Evolutionary conservation across 495 filamentous ascomycete genomes (phyloP), one percentile per base, ranked within the genome.

Genomic region (Neurospora sp.): DNA sequence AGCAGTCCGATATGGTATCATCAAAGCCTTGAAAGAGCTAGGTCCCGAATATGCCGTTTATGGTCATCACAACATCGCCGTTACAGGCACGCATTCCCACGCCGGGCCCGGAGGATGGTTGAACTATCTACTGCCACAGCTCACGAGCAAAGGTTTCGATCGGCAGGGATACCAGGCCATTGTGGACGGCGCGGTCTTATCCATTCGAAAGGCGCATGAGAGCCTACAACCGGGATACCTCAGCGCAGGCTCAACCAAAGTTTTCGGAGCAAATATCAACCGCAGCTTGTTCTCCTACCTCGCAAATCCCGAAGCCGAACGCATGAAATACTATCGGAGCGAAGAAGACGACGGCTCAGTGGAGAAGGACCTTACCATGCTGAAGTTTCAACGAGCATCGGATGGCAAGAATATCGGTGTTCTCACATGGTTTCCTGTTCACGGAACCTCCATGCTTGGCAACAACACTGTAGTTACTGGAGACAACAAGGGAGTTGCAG

Each of bases 401-500:
- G 91, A 94, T 82, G 86, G 87, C 70, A 93, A 92, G 82, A 91
- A 90, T 72, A 89, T 90, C 70, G 95, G 92, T 41, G 85, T 96
- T 4, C 78, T 99, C 70, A 97, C 93, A 16, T 99, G 94, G 93
- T 98, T 97, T 79, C 91, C 95, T 10, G 93, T 94, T 11, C 95
- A 99, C 78, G 96, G 96, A 14, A 99, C 95, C 0, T 95, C 93
- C 8, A 87, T 98, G 85, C 89, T 94, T 66, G 92, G 92, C 72
- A 98, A 99, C 81, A 98, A 99, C 79, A 97, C 93, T 8, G 83
- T 98, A 14, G 89, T 97, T 62, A 90, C 94, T 5, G 96, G 94
- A 11, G 95, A 99, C 80, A 99, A 99, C 81, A 99, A 99, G 82
- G 95, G 95, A 16, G 94, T 97, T 5, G 96, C 95, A 23, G 95